Conservation (phyloP, 1,139 yeast genomes). For the Nadsonia starkeyi-henricii region DNA sequence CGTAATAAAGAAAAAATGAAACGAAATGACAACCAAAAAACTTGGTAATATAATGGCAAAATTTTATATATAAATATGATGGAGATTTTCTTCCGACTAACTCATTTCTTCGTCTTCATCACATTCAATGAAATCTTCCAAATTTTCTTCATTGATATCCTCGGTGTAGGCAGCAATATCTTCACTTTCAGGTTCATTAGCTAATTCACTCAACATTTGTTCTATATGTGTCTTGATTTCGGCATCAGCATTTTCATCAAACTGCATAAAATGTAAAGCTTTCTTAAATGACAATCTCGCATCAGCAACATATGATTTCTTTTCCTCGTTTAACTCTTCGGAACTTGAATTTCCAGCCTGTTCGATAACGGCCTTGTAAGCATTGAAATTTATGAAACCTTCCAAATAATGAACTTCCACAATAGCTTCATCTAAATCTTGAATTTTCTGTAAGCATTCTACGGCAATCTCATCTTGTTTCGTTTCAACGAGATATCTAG, state of each 20-base stretch:
- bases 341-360: slow-evolving; percentile 6
- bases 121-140: slow-evolving; percentile 29
- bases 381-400: slow-evolving; percentile 50
- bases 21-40: neutral
- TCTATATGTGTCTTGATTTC: slow-evolving; percentile 8
- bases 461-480: slow-evolving; percentile 54
- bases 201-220: neutral
- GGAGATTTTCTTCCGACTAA: neutral
- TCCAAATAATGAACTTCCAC: slow-evolving; percentile 71
- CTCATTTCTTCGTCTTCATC: slow-evolving; percentile 8
- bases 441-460: slow-evolving; percentile 44
- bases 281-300: slow-evolving; percentile 21
- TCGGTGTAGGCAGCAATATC: neutral
- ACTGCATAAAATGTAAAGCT: slow-evolving; percentile 14
- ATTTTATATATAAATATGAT: neutral
- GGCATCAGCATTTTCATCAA: slow-evolving; percentile 16
- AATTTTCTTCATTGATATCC: slow-evolving; percentile 24
- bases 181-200: slow-evolving; percentile 1
- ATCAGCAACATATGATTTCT: slow-evolving; percentile 19
- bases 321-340: slow-evolving; percentile 4
- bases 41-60: neutral
- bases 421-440: slow-evolving; percentile 71
- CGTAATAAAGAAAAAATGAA: neutral
- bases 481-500: slow-evolving; percentile 47
- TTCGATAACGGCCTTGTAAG: slow-evolving; percentile 20